Evolutionary conservation across 1,284 basidiomycete species (phyloP).

Genomic region (Anthracocystis setariae): DNA sequence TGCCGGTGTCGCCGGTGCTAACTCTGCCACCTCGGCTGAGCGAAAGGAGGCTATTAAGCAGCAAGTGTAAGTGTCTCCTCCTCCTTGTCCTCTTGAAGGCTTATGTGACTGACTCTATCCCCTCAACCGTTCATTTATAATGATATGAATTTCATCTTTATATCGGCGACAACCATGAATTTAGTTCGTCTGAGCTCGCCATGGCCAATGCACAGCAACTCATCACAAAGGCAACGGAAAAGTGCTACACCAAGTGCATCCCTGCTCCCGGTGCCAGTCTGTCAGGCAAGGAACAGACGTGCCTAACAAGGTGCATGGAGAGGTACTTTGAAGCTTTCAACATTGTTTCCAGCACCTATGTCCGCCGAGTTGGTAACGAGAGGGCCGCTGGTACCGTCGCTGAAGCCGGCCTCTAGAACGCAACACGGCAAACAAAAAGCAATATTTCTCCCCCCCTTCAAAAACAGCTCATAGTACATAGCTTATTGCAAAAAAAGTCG

Average conservation of each 20-base stretch:
- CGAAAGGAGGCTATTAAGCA: constrained; percentile 65
- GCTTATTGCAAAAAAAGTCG: not conserved
- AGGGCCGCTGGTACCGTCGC: constrained; percentile 48
- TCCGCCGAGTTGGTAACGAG: constrained; percentile 54
- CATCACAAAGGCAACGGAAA: constrained; percentile 65
- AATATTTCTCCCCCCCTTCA: not conserved
- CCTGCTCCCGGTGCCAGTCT: constrained; percentile 54
- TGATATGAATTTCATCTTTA: not conserved
- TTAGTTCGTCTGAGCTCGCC: constrained; percentile 47
- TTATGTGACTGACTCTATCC: not conserved
- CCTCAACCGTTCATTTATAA: not conserved
- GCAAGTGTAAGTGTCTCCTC: constrained; percentile 51
- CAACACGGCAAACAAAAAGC: too few species aligned
- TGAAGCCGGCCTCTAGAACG: constrained; percentile 35
- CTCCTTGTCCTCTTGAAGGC: not conserved
- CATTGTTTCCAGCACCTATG: constrained; percentile 60
- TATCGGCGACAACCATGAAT: too few species aligned
- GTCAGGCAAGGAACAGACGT: constrained; percentile 63
- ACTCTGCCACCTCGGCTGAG: constrained; percentile 47
- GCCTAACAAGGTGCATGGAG: constrained; percentile 63
- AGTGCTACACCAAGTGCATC: constrained; percentile 65
- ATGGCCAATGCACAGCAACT: constrained; percentile 66
- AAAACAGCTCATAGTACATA: not conserved
- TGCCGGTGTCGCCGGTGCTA: constrained; percentile 6
- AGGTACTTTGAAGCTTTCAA: constrained; percentile 67